Conservation (phyloP, 164 flowering plant species). For the Stephania yunnanensis region DNA sequence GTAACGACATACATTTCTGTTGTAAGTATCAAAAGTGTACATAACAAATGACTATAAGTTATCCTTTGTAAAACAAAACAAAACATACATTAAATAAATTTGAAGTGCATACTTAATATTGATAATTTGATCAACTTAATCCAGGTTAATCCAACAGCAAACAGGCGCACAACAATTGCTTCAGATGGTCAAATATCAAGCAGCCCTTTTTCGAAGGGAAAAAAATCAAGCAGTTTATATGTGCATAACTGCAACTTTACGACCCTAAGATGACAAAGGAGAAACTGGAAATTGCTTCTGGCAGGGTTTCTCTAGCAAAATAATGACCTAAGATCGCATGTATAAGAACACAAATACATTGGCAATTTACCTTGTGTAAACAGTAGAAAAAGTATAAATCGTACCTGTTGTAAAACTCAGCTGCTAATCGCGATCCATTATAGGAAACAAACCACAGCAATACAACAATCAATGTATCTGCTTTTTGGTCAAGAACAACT, state of each 20-base stretch:
- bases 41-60: too few relatives aligned
- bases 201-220: background rate
- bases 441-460: conserved; percentile 48
- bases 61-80: background rate
- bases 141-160: background rate
- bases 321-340: background rate
- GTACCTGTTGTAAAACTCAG: conserved; percentile 44
- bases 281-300: background rate
- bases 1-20: too few relatives aligned
- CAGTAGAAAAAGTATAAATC: background rate
- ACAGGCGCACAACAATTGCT: background rate
- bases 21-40: too few relatives aligned
- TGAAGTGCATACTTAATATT: background rate
- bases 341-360: background rate
- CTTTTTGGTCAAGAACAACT: conserved; percentile 16
- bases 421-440: conserved; percentile 35
- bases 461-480: conserved; percentile 46
- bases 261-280: background rate
- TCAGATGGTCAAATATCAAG: background rate
- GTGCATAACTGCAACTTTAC: background rate
- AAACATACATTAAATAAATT: background rate
- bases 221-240: background rate
- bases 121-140: background rate
- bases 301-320: background rate
- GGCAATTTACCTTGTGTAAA: background rate